phyloP scores from a whole-genome alignment of 192 early-diverging fungal species.

The Hyaloraphidium curvatum region DNA sequence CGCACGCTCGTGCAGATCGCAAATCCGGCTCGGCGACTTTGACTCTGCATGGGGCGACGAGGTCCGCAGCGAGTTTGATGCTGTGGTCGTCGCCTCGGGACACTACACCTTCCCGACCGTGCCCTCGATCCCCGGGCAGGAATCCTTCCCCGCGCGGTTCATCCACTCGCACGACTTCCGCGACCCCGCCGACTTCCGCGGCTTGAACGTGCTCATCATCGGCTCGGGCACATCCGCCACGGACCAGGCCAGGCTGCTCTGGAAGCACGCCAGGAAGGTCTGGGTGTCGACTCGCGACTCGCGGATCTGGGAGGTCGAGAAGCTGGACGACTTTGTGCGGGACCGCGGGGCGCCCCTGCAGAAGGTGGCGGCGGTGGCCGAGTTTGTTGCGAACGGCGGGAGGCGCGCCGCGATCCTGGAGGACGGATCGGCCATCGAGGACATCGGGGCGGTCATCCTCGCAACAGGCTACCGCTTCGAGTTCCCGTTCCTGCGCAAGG shows the following conservation, averaged over 20 bases:
- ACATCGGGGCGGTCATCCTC: conserved; percentile 20
- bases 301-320: not conserved
- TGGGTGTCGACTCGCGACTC: not conserved
- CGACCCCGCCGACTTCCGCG: not conserved
- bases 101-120: too few relatives aligned
- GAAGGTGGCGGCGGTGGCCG: not conserved
- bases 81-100: too few relatives aligned
- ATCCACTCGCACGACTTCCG: conserved; percentile 1
- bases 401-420: not conserved
- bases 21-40: too few relatives aligned
- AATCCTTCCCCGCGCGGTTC: too few relatives aligned
- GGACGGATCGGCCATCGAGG: not conserved
- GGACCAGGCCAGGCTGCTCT: not conserved
- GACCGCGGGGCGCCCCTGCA: not conserved
- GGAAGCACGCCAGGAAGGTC: not conserved
- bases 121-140: too few relatives aligned
- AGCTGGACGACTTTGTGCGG: not conserved
- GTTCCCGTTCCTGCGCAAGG: conserved; percentile 31
- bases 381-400: not conserved
- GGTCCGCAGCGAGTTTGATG: too few relatives aligned
- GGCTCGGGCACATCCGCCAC: not conserved
- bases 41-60: too few relatives aligned
- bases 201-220: not conserved
- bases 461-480: conserved; percentile 45
- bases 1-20: too few relatives aligned